These are phyloP conservation scores for Leucocoprinus leucothites DNA, from an alignment of 768 basidiomycete genomes.

Conservation along the genomic window DNA sequence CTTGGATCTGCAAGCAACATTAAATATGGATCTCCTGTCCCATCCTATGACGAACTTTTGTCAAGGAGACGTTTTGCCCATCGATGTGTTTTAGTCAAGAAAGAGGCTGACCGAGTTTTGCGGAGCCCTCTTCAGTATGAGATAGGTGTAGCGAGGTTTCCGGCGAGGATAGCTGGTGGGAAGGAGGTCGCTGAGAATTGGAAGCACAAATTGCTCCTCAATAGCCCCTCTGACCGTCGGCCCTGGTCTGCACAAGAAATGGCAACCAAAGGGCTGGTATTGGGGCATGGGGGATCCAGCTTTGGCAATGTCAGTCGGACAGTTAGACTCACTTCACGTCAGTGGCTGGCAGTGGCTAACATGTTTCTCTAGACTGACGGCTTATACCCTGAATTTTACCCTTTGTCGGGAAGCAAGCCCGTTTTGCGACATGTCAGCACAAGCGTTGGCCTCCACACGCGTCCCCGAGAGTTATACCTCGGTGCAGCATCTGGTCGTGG, in stretches of 20 bases:
- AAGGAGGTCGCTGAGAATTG: conserved; percentile 17
- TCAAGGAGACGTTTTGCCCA: conserved; percentile 44
- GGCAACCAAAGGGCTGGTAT: conserved; percentile 21
- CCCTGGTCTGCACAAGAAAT: conserved; percentile 25
- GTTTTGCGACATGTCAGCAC: conserved; percentile 7
- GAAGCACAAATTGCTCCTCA: conserved; percentile 13
- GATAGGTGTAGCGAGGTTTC: conserved; percentile 25
- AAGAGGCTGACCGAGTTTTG: conserved; percentile 29
- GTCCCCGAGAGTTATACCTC: conserved; percentile 47
- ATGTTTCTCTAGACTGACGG: conserved; percentile 26
- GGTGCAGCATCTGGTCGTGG: conserved; percentile 33
- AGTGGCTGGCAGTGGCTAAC: neutral
- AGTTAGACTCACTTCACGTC: neutral
- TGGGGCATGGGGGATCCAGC: conserved; percentile 32
- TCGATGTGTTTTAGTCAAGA: conserved; percentile 35
- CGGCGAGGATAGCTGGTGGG: conserved; percentile 22
- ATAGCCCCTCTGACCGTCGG: conserved; percentile 10
- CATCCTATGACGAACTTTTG: conserved; percentile 38
- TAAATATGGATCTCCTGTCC: conserved; percentile 32
- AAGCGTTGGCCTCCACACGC: conserved; percentile 31
- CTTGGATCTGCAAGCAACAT: conserved; percentile 25
- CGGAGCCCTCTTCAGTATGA: conserved; percentile 48
- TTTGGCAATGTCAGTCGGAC: conserved; percentile 41
- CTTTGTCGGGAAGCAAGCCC: conserved; percentile 17
- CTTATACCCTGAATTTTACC: conserved; percentile 33